Evolutionary conservation across 345 rosid genomes (phyloP).

Genomic region (Melaleuca alternifolia): DNA sequence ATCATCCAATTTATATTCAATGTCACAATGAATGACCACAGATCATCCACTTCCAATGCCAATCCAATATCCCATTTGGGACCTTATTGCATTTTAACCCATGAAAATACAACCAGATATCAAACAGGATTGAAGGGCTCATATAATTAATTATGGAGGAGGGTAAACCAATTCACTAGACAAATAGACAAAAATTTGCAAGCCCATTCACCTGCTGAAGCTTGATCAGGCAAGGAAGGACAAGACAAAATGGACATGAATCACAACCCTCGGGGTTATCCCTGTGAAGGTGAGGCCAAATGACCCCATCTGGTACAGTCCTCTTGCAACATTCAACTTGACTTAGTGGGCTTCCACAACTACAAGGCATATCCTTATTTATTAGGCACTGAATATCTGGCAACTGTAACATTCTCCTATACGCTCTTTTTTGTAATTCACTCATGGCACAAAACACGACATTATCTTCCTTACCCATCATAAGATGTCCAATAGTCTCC

Average conservation of each 20-base stretch:
- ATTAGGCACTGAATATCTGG: conserved; percentile 86
- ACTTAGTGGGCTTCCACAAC: conserved; percentile 85
- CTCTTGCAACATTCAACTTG: conserved; percentile 92
- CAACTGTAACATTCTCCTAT: conserved; percentile 68
- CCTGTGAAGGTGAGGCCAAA: conserved; percentile 87
- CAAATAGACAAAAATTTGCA: not conserved
- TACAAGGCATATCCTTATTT: conserved; percentile 77
- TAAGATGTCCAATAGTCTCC: conserved; percentile 87
- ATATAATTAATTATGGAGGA: not conserved
- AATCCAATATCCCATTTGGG: not conserved
- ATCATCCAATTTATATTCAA: not conserved
- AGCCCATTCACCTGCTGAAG: conserved; percentile 56
- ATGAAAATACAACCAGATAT: not conserved
- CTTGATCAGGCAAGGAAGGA: conserved; percentile 89
- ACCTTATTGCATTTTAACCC: not conserved
- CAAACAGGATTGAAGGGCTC: not conserved
- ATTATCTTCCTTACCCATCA: conserved; percentile 99
- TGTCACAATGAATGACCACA: not conserved
- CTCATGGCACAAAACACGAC: conserved; percentile 95
- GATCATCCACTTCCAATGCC: not conserved
- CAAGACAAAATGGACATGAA: conserved; percentile 93
- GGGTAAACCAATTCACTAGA: not conserved
- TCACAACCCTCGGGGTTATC: conserved; percentile 85
- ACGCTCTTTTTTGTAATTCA: conserved; percentile 70
- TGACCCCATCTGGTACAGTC: conserved; percentile 70